Conservation (phyloP, 768 basidiomycete species). For the Suillus tomentosus region DNA sequence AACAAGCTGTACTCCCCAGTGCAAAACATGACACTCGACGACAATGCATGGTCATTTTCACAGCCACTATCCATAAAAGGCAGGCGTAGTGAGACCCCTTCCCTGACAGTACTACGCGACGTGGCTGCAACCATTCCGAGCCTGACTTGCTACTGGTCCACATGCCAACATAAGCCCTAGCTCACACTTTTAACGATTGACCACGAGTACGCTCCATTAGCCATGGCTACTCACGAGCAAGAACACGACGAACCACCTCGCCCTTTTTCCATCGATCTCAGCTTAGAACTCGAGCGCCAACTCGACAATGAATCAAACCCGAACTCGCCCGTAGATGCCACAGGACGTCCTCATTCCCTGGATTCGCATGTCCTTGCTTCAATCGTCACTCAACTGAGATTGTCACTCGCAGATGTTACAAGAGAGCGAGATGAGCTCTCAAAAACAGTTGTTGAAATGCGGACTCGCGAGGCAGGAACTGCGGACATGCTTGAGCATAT, state of each 20-base stretch:
- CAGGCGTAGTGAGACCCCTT: conserved; percentile 2
- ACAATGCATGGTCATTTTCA: neutral
- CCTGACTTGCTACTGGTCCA: conserved; percentile 6
- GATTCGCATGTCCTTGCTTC: conserved; percentile 78
- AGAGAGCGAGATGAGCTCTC: conserved; percentile 73
- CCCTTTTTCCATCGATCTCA: conserved; percentile 69
- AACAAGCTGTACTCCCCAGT: neutral
- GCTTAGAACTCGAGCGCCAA: conserved; percentile 77
- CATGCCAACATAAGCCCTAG: conserved; percentile 16
- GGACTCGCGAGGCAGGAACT: conserved; percentile 57
- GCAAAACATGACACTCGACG: neutral
- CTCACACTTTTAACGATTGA: conserved; percentile 6
- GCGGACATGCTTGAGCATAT: conserved; percentile 64
- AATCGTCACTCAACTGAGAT: conserved; percentile 71
- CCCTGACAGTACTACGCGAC: conserved; percentile 9
- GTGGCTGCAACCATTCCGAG: conserved; percentile 11
- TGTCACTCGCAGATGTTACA: conserved; percentile 62
- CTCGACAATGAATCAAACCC: conserved; percentile 65
- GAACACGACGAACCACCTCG: conserved; percentile 28
- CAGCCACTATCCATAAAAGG: conserved; percentile 13
- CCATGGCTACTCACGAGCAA: conserved; percentile 34
- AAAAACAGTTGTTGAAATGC: conserved; percentile 49
- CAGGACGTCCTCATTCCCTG: conserved; percentile 50
- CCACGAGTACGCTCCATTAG: neutral
- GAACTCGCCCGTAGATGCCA: conserved; percentile 42